phyloP scores from a whole-genome alignment of 768 basidiomycete species.

The Grammothele lineata region DNA sequence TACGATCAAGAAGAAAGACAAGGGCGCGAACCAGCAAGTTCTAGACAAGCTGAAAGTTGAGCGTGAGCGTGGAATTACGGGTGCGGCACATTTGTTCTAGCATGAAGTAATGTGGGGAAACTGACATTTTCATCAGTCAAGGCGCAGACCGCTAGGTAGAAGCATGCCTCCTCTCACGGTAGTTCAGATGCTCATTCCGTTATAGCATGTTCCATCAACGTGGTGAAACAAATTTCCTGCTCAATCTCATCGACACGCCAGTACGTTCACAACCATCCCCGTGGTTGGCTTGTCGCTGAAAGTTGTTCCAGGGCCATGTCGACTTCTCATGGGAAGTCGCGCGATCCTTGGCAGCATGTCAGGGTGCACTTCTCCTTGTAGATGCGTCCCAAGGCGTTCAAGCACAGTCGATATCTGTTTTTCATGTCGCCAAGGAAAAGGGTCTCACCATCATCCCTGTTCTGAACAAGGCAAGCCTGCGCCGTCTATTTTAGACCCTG shows the following conservation, averaged over 20 bases:
- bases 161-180: neutral
- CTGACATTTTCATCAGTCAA: constrained; percentile 55
- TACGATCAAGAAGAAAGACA: constrained; percentile 66
- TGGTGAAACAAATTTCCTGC: constrained; percentile 55
- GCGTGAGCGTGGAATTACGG: constrained; percentile 93
- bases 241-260: constrained; percentile 97
- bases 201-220: constrained; percentile 73
- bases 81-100: constrained; percentile 39
- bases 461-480: constrained; percentile 76
- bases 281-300: neutral
- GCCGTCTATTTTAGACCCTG: no score
- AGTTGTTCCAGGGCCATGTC: constrained; percentile 88
- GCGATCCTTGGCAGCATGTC: constrained; percentile 86
- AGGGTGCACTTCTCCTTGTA: constrained; percentile 82
- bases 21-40: constrained; percentile 77
- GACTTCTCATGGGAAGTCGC: constrained; percentile 98
- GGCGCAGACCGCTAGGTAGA: constrained; percentile 88
- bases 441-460: constrained; percentile 85
- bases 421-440: constrained; percentile 79
- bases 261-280: constrained; percentile 34
- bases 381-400: constrained; percentile 98
- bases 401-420: constrained; percentile 95
- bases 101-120: constrained; percentile 13
- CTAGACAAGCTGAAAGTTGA: constrained; percentile 96
- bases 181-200: constrained; percentile 11